A percentile compares a stretch with the other conserved stretches of the same genome.
These are phyloP conservation scores for Endocarpon pusillum DNA, from an alignment of 495 filamentous ascomycete genomes.

Conservation along the genomic window DNA sequence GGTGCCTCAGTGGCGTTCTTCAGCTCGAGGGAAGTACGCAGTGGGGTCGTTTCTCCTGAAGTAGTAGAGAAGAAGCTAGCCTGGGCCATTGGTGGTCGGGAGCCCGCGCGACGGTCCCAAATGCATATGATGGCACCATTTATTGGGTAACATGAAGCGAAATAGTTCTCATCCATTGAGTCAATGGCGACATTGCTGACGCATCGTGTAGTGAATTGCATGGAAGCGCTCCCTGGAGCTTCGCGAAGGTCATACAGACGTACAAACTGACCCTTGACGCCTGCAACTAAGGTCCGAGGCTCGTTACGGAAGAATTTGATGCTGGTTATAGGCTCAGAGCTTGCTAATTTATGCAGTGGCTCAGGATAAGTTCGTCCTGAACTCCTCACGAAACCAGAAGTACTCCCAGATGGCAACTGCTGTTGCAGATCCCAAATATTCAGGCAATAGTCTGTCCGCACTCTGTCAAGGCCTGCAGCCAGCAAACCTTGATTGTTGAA, in stretches of 20 bases:
- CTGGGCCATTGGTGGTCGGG: slow-evolving; percentile 25
- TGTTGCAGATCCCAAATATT: slow-evolving; percentile 86
- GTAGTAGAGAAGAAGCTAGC: too few species aligned
- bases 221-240: slow-evolving; percentile 33
- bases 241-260: slow-evolving; percentile 79
- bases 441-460: slow-evolving; percentile 81
- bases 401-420: slow-evolving; percentile 29
- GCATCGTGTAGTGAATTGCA: slow-evolving; percentile 60
- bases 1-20: slow-evolving; percentile 42
- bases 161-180: slow-evolving; percentile 80
- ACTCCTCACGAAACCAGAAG: too few species aligned
- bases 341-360: slow-evolving; percentile 55
- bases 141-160: slow-evolving; percentile 65
- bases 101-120: slow-evolving; percentile 69
- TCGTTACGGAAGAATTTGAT: slow-evolving; percentile 80
- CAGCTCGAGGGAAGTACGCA: slow-evolving; percentile 57
- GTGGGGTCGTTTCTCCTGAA: too few species aligned
- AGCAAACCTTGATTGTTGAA: slow-evolving; percentile 67
- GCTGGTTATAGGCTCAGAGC: slow-evolving; percentile 74
- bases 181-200: slow-evolving; percentile 86
- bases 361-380: slow-evolving; percentile 30
- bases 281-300: slow-evolving; percentile 65
- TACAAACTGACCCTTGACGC: slow-evolving; percentile 71
- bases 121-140: slow-evolving; percentile 56
- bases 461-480: slow-evolving; percentile 77